Evolutionary conservation across 305 asterid species (phyloP).

Genomic region (Fraxinus floribunda): DNA sequence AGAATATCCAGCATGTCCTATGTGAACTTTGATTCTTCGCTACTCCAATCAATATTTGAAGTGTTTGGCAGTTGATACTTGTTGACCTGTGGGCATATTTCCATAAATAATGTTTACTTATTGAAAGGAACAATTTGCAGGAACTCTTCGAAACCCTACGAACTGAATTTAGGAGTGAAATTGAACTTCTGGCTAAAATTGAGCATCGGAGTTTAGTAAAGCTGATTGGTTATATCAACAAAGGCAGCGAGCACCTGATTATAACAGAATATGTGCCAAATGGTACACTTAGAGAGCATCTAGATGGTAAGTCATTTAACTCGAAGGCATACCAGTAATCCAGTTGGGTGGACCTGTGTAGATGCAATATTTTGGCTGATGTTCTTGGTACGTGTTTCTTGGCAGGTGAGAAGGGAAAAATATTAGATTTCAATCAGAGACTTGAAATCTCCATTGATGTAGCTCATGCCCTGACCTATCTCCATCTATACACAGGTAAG

Average conservation of each 20-base stretch:
- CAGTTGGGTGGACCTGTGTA: neutral
- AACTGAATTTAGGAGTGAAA: conserved; percentile 83
- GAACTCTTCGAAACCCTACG: conserved; percentile 59
- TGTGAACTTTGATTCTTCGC: neutral
- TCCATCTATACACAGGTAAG: conserved; percentile 89
- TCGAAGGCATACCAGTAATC: conserved; percentile 14
- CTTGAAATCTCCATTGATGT: conserved; percentile 88
- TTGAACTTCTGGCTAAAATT: conserved; percentile 89
- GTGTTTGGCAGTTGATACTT: neutral
- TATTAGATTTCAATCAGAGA: conserved; percentile 82
- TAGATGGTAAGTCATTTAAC: conserved; percentile 64
- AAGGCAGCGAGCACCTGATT: conserved; percentile 76
- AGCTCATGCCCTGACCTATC: conserved; percentile 89
- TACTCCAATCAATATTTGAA: neutral
- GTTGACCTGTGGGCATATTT: neutral
- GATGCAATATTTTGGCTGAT: conserved; percentile 19
- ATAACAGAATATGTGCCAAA: conserved; percentile 89
- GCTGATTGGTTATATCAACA: conserved; percentile 88
- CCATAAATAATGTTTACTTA: neutral
- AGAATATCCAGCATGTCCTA: neutral
- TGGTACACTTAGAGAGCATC: conserved; percentile 94
- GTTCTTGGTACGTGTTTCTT: conserved; percentile 48
- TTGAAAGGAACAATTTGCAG: conserved; percentile 36
- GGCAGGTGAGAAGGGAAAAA: conserved; percentile 65
- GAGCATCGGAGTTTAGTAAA: conserved; percentile 92